A percentile compares a stretch with the other conserved stretches of the same genome.
Evolutionary conservation across 177 flowering plant genomes (phyloP).

Genomic region (Vitis hybrid): DNA sequence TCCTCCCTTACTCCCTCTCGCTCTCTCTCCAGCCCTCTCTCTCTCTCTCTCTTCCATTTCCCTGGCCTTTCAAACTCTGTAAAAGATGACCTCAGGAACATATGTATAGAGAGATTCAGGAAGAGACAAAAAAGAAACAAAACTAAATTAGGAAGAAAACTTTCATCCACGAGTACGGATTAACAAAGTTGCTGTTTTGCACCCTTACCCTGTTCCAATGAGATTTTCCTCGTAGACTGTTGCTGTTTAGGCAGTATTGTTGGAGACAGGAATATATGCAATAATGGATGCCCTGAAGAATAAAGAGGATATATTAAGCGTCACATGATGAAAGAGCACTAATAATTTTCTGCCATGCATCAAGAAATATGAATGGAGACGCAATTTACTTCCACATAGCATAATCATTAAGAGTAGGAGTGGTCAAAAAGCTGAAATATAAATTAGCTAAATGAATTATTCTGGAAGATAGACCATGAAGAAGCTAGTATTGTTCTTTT

Average conservation of each 20-base stretch:
- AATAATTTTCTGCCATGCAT: background rate
- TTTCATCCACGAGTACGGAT: background rate
- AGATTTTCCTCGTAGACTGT: conserved; percentile 2
- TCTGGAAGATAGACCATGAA: background rate
- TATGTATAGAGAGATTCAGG: no score
- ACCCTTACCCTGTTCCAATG: conserved; percentile 18
- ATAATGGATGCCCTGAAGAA: conserved; percentile 18
- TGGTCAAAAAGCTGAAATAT: background rate
- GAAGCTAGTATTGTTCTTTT: no score
- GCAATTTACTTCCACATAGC: background rate
- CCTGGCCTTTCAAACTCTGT: no score
- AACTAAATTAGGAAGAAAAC: background rate
- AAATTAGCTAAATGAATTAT: background rate
- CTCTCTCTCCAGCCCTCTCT: no score
- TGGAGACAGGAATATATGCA: conserved; percentile 21
- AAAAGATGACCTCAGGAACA: no score
- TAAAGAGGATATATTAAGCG: background rate
- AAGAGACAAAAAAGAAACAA: background rate
- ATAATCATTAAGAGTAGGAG: background rate
- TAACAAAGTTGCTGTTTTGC: background rate
- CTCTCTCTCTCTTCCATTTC: no score
- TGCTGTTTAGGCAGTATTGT: conserved; percentile 14
- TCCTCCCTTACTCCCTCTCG: no score
- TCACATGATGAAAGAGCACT: background rate
- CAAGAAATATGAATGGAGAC: background rate